Base-by-base conservation (phyloP, 148 eudicot species). In the Cornus florida region DNA sequence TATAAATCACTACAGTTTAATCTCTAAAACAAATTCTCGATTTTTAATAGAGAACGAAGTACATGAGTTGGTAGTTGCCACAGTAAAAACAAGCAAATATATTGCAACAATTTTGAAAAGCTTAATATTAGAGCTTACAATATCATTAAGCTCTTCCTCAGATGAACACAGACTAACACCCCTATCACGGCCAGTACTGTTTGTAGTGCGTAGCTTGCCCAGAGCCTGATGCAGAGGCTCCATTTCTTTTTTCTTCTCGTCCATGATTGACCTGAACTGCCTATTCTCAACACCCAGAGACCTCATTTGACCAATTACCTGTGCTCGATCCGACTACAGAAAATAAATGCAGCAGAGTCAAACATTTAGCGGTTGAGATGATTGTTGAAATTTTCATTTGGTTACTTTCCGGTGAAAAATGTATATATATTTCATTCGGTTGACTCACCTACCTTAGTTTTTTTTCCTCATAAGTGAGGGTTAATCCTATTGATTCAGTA, bases 141-240 rank as follows among this genome's bases (percentile, higher is more conserved):
- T 65, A 14, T 77, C 73, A 85, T 95, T 87, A 66, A 96, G 98
- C 79, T 96, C 99, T 80, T 80, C 93, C 88, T 96, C 98, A 70
- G 95, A 86, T 16, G 97, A 92, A 78, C 91, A 92, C 62, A 95
- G 65, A 50, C 82, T 78, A 69, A 70, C 60, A 70, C 93, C 92
- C 78, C 84, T 83, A 65, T 90, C 92, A 72, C 92, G 83, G 23
- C 78, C 83, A 48, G 79, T 76, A 72, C 66, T 80, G 32, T 85
- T 87, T 35, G 85, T 32, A 75, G 87, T 87, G 72, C 95, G 96
- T 80, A 93, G 76, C 79, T 90, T 87, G 75, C 93, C 94, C 75
- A 95, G 84, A 78, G 97, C 97, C 73, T 86, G 88, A 83, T 96
- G 90, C 82, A 93, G 82, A 78, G 99, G 99, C 82, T 88, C 91